Evolutionary conservation across 495 filamentous ascomycete species (phyloP), one percentile per base, ranked within the genome.

Genomic region (Aspergillus carlsbadensis): DNA sequence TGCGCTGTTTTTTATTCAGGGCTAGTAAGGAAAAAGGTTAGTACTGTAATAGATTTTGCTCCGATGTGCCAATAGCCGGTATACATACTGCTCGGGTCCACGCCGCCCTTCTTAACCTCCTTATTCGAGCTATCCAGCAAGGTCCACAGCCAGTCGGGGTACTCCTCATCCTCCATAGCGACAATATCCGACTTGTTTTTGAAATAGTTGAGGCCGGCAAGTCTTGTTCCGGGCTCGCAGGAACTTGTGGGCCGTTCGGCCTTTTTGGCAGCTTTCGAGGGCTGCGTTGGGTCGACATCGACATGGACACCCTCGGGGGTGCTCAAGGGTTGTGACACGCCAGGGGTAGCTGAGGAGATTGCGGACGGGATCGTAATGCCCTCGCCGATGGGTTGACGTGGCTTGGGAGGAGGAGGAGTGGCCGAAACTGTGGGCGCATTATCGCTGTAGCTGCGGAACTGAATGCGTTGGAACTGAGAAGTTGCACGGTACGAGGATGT

Each of bases 121-220:
- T 70, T 75, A 60, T 61, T 70, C 8, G 56, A 66, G 67, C 80
- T 74, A 15, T 83, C 82, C 21, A 97, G 74, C 59, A 92, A 81
- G 0, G 65, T 72, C 94, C 94, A 98, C 50, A 98, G 74, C 94
- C 94, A 98, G 11, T 77, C 81, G 14, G 94, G 94, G 75, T 98
- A 98, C 52, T 91, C 92, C 31, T 81, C 73, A 68, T 98, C 94
- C 50, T 87, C 81, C 63, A 84, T 75, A 26, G 94, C 94, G 10
- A 96, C 61, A 5, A 84, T 70, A 54, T 84, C 81, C 0, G 85
- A 84, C 65, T 91, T 85, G 36, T 80, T 80, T 77, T 96, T 97
- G 65, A 95, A 76, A 75, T 94, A 96, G 70, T 91, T 95, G 57
- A 98, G 78, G 6, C 92, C 91, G 29, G 77, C 84, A 51, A 98